Evolutionary conservation across 345 rosid species (phyloP), one percentile per base, ranked within the genome.

Genomic region (Streptanthus diversifolius): DNA sequence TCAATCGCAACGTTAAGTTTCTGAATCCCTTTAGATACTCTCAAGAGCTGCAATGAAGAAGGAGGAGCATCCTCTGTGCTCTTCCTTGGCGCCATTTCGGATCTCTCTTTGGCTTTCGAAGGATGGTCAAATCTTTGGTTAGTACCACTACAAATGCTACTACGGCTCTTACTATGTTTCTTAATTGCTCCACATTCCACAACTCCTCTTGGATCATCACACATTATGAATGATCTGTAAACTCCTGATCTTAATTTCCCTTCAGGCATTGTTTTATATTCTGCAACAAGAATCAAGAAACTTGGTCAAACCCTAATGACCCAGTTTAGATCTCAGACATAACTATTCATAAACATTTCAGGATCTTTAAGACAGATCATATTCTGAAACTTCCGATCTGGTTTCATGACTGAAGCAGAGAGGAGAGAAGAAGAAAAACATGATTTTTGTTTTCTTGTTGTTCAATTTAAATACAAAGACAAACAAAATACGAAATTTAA

Each of bases 181-280:
- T 86, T 88, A 47, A 89, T 78, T 37, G 86, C 78, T 81, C 92
- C 85, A 78, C 89, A 84, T 58, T 93, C 97, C 4, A 91, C 91
- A 43, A 89, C 93, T 49, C 92, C 97, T 76, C 82, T 84, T 27
- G 97, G 85, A 86, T 91, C 98, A 77, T 86, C 88, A 68, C 98
- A 93, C 25, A 83, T 85, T 77, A 89, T 80, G 60, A 93, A 93
- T 68, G 98, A 81, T 85, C 90, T 89, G 71, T 88, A 95, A 55
- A 80, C 88, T 65, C 72, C 78, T 63, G 90, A 84, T 83, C 81
- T 80, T 53, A 84, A 60, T 72, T 82, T 73, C 51, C 84, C 87
- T 77, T 66, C 86, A 70, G 86, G 86, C 99, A 95, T 95, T 70
- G 33, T 49, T 8, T 29, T 25, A 22, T 27, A 2, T 14, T 69